Conservation (phyloP, 345 rosid genomes). For the Psidium friedrichsthalianum region DNA sequence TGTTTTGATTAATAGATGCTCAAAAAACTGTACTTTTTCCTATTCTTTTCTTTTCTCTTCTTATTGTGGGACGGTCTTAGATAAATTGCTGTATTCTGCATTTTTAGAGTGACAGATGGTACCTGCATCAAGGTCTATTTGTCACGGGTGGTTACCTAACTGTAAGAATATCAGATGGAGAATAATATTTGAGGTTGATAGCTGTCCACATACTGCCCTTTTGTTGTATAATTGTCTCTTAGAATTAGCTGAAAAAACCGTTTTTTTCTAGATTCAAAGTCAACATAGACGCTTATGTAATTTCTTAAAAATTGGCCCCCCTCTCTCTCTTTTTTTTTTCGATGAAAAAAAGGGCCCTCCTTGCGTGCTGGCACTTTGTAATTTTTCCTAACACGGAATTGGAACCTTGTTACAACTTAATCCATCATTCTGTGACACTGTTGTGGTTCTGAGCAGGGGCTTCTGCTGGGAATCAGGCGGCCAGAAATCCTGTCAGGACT, state of each 20-base stretch:
- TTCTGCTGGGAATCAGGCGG: constrained; percentile 14
- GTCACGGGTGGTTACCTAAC: background rate
- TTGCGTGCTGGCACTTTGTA: background rate
- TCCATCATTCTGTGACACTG: background rate
- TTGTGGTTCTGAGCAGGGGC: constrained; percentile 17
- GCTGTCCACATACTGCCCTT: background rate
- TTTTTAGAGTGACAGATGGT: background rate
- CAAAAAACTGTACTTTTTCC: background rate
- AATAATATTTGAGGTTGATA: background rate
- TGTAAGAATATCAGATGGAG: background rate
- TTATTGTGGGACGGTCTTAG: background rate
- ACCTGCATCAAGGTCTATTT: background rate
- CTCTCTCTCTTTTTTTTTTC: too few species aligned
- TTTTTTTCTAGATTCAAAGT: background rate
- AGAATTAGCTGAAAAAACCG: background rate
- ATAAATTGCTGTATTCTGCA: background rate
- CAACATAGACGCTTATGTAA: background rate
- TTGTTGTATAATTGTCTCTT: background rate
- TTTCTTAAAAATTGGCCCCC: background rate
- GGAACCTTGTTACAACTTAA: background rate
- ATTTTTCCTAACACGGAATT: background rate
- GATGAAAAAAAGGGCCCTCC: background rate
- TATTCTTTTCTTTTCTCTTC: background rate
- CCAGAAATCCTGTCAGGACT: constrained; percentile 19
- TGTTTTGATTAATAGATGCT: background rate